Percentiles rank a stretch among this genome's conserved stretches.
phyloP scores from a whole-genome alignment of 2,329 filamentous ascomycete genomes.

The Pestalotiopsis sp. region DNA sequence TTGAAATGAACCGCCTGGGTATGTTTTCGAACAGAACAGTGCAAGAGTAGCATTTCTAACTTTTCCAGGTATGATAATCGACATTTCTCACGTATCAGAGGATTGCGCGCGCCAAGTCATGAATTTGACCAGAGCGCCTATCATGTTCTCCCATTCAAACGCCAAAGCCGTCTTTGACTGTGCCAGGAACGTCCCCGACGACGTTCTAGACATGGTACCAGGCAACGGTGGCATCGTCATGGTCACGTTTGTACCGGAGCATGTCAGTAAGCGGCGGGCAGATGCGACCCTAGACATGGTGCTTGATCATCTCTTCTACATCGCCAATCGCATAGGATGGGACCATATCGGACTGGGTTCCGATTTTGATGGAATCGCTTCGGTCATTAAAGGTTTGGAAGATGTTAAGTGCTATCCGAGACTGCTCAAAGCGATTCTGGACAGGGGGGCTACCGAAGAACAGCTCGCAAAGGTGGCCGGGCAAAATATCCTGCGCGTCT shows the following conservation, averaged over 20 bases:
- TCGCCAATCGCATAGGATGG: conserved; percentile 33
- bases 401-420: conserved; percentile 23
- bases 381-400: conserved; percentile 27
- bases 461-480: conserved; percentile 38
- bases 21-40: conserved; percentile 3
- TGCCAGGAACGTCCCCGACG: conserved; percentile 43
- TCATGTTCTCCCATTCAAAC: conserved; percentile 37
- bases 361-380: conserved; percentile 37
- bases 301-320: conserved; percentile 34
- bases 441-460: conserved; percentile 40
- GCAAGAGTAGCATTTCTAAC: not conserved
- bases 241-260: conserved; percentile 37
- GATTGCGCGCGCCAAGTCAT: conserved; percentile 27
- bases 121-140: conserved; percentile 25
- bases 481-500: conserved; percentile 39
- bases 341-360: conserved; percentile 41
- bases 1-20: conserved; percentile 39
- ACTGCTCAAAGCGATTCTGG: conserved; percentile 33
- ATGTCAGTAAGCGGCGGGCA: conserved; percentile 16
- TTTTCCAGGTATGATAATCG: conserved; percentile 28
- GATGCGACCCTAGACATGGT: conserved; percentile 32
- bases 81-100: conserved; percentile 33
- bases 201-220: conserved; percentile 35
- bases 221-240: conserved; percentile 42
- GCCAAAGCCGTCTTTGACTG: conserved; percentile 23